Percentiles rank a stretch among this genome's conserved stretches.
These are phyloP conservation scores for Bocquillonia castaneifolia DNA, from an alignment of 441 rosid species.

Conservation along the genomic window DNA sequence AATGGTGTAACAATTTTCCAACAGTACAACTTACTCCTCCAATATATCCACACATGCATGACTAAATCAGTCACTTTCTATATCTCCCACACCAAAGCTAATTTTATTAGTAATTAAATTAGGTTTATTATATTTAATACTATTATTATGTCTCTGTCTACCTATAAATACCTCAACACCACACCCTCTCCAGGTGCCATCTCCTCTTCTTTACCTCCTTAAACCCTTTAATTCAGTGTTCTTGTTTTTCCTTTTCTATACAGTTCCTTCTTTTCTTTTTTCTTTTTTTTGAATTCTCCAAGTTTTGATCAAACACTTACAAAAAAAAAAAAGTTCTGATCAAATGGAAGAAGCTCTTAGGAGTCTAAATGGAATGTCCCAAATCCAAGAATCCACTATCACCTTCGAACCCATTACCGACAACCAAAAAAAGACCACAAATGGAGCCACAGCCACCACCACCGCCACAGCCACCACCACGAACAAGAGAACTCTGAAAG, in stretches of 20 bases:
- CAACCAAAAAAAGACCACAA: slow-evolving; percentile 22
- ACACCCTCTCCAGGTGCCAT: slow-evolving; percentile 17
- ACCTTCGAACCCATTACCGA: slow-evolving; percentile 14
- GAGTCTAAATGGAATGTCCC: slow-evolving; percentile 36
- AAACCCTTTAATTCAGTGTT: neutral
- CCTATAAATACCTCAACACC: slow-evolving; percentile 28
- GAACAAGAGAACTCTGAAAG: slow-evolving; percentile 44
- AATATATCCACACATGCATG: slow-evolving; percentile 14
- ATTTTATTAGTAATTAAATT: no score
- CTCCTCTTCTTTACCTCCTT: no score
- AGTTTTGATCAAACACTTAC: no score
- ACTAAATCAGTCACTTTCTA: slow-evolving; percentile 12
- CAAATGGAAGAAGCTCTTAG: slow-evolving; percentile 72
- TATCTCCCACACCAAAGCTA: neutral
- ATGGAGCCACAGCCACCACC: slow-evolving; percentile 3
- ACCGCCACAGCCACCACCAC: slow-evolving; percentile 21
- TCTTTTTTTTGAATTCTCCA: neutral
- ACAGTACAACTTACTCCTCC: neutral
- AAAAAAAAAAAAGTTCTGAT: no score
- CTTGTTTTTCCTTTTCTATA: neutral
- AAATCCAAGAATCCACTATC: slow-evolving; percentile 18
- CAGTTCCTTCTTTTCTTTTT: neutral
- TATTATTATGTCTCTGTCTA: neutral
- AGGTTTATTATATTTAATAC: no score
- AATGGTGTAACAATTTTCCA: no score